Evolutionary conservation across 176 grass and related monocot genomes (phyloP).

Genomic region (Rhynchospora breviuscula): DNA sequence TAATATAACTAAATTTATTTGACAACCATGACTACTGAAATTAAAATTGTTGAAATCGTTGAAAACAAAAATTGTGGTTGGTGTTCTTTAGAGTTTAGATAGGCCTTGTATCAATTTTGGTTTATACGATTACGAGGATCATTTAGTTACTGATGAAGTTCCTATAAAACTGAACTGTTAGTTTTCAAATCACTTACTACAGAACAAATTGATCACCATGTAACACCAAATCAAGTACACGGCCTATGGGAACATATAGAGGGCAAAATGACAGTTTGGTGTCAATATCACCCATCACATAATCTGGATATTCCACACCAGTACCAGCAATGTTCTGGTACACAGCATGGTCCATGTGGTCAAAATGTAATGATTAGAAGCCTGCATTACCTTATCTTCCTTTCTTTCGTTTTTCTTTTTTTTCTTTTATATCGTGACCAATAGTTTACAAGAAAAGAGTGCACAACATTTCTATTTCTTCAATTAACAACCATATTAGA

Average conservation of each 20-base stretch:
- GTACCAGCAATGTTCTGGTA: constrained; percentile 3
- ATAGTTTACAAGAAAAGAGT: not conserved
- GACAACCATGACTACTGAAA: not conserved
- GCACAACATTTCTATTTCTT: too few relatives aligned
- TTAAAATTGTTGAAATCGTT: not conserved
- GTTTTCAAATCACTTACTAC: not conserved
- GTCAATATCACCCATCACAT: not conserved
- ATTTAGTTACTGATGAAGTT: not conserved
- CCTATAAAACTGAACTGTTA: not conserved
- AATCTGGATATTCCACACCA: not conserved
- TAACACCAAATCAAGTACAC: not conserved
- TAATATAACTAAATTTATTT: not conserved
- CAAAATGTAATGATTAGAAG: not conserved
- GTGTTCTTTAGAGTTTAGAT: not conserved
- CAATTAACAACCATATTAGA: too few relatives aligned
- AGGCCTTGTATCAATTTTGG: not conserved
- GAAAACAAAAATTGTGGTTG: not conserved
- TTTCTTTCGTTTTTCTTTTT: not conserved
- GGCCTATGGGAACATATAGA: not conserved
- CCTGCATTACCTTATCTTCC: not conserved
- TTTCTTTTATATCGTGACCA: not conserved
- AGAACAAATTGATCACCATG: not conserved
- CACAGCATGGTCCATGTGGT: not conserved
- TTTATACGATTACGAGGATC: not conserved
- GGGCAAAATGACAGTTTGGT: not conserved